Evolutionary conservation across 768 basidiomycete genomes (phyloP).

Genomic region (Kwoniella bestiolae): DNA sequence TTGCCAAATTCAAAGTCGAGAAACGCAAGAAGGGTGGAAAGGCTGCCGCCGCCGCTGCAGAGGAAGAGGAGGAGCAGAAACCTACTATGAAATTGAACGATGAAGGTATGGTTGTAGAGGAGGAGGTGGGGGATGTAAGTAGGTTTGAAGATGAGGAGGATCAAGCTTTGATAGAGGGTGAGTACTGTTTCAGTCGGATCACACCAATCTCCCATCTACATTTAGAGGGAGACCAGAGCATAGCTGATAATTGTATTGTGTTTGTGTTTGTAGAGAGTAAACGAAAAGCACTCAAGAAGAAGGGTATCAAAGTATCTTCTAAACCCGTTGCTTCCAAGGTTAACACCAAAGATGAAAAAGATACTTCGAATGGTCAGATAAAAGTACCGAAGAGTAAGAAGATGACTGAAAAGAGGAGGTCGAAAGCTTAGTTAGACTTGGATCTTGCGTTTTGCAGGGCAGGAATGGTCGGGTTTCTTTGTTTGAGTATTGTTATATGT

Average conservation of each 20-base stretch:
- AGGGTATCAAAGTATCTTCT: conserved; percentile 58
- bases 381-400: conserved; percentile 45
- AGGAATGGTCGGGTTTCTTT: neutral
- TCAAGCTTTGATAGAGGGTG: conserved; percentile 76
- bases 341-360: conserved; percentile 1
- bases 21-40: conserved; percentile 67
- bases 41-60: conserved; percentile 45
- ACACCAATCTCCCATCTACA: neutral
- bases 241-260: neutral
- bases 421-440: conserved; percentile 14
- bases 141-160: conserved; percentile 80
- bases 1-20: conserved; percentile 96
- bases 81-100: conserved; percentile 52
- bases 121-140: conserved; percentile 29
- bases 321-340: conserved; percentile 16
- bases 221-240: neutral
- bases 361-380: conserved; percentile 23
- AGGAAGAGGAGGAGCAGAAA: conserved; percentile 54
- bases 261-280: conserved; percentile 60
- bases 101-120: conserved; percentile 42
- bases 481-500: conserved; percentile 1
- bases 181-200: too few species aligned
- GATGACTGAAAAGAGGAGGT: conserved; percentile 33
- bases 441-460: neutral
- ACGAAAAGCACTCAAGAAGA: conserved; percentile 59